A percentile compares a stretch with the other conserved stretches of the same genome.
Conservation (phyloP, 1,139 yeast genomes). For the Pneumocystis sp. region DNA sequence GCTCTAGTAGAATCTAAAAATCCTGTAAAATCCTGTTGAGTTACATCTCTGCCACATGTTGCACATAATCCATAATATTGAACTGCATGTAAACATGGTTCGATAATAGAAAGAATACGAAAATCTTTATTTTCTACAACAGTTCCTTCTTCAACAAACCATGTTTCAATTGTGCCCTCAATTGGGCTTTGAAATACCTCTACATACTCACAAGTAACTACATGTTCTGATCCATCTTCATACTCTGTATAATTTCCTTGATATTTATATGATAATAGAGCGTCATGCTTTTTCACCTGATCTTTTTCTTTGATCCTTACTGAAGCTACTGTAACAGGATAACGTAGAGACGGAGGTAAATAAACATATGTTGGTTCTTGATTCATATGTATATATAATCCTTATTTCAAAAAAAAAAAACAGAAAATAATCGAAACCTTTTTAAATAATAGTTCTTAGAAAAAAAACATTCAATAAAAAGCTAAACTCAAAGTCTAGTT, state of each 20-base stretch:
- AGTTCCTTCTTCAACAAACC: constrained; percentile 47
- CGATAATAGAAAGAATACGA: constrained; percentile 43
- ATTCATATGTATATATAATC: neutral
- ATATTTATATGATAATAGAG: constrained; percentile 48
- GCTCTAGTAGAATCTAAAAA: constrained; percentile 63
- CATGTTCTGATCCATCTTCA: constrained; percentile 17
- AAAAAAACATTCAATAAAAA: too few relatives aligned
- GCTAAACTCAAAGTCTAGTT: too few relatives aligned
- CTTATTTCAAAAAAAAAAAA: neutral
- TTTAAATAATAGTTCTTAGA: too few relatives aligned
- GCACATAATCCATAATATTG: constrained; percentile 95
- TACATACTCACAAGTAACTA: constrained; percentile 25
- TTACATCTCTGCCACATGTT: constrained; percentile 58
- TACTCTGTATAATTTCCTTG: constrained; percentile 31
- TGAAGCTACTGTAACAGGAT: constrained; percentile 51
- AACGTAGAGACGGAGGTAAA: constrained; percentile 34
- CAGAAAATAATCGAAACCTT: neutral
- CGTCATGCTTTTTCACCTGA: constrained; percentile 36
- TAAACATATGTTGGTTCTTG: neutral
- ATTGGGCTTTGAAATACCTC: constrained; percentile 66
- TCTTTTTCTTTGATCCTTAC: constrained; percentile 35
- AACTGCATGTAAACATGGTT: constrained; percentile 87
- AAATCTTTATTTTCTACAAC: constrained; percentile 22
- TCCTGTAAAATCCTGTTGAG: constrained; percentile 52
- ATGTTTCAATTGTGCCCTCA: constrained; percentile 46